phyloP scores from a whole-genome alignment of 1,139 yeast species.

The Meyerozyma smithsonii region DNA sequence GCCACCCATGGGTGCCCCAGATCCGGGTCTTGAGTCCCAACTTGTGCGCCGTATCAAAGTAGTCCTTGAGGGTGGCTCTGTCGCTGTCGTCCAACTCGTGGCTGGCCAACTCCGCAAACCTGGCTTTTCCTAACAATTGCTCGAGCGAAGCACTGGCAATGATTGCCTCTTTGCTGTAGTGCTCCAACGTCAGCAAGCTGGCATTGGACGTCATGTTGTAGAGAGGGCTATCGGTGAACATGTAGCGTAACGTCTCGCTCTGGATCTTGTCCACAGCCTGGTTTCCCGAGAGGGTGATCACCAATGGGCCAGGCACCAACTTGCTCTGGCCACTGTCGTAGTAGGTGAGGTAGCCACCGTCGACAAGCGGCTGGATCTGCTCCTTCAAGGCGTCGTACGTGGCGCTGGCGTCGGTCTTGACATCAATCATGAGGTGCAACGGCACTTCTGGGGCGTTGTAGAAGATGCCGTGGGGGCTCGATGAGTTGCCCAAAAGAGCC shows the following conservation, averaged over 20 bases:
- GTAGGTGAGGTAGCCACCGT: slow-evolving; percentile 28
- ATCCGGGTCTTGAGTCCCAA: slow-evolving; percentile 35
- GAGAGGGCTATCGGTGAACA: slow-evolving; percentile 38
- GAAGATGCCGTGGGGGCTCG: slow-evolving; percentile 27
- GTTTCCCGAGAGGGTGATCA: slow-evolving; percentile 39
- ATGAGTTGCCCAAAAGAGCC: slow-evolving; percentile 13
- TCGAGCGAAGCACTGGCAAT: slow-evolving; percentile 35
- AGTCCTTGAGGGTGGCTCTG: slow-evolving; percentile 14
- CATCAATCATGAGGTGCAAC: slow-evolving; percentile 39
- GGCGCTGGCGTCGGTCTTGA: slow-evolving; percentile 32
- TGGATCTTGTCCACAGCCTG: slow-evolving; percentile 28
- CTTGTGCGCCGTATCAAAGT: slow-evolving; percentile 30
- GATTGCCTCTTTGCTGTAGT: slow-evolving; percentile 23
- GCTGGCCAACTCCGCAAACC: slow-evolving; percentile 7
- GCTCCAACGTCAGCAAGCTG: slow-evolving; percentile 14
- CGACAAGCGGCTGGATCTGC: slow-evolving; percentile 28
- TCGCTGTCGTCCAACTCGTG: slow-evolving; percentile 19
- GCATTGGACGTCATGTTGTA: slow-evolving; percentile 15
- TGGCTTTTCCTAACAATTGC: slow-evolving; percentile 25
- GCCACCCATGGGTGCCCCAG: slow-evolving; percentile 45
- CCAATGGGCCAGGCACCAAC: slow-evolving; percentile 31
- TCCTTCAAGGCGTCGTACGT: slow-evolving; percentile 29
- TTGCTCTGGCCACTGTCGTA: slow-evolving; percentile 23
- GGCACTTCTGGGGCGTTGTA: slow-evolving; percentile 38
- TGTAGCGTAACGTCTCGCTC: slow-evolving; percentile 25